Evolutionary conservation across 768 basidiomycete species (phyloP), one percentile per base, ranked within the genome.

Genomic region (Russula virescens): DNA sequence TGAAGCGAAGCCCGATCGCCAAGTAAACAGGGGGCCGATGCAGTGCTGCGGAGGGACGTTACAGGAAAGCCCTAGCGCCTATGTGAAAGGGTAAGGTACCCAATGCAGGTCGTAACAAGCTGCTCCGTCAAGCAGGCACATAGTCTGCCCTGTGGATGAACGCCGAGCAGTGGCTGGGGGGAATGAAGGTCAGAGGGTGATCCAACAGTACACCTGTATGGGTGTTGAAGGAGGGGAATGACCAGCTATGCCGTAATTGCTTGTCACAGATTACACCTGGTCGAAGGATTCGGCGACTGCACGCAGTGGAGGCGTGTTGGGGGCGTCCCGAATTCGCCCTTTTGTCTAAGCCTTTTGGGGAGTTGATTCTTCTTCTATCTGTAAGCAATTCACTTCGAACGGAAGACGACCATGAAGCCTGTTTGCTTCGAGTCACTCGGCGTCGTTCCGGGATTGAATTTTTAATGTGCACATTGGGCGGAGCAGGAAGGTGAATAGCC

Each of bases 401-500:
- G 13, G 13, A 31, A 31, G 8, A 31, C 31, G 8, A 31, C 31
- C n/a, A 34, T 25, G 18, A 18, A 19, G 31, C 8, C n/a, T 23
- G 55, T n/a, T 43, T 45, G 55, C 49, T 23, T 58, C 21, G 21
- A 38, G 16, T 11, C 9, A 25, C 13, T 19, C 25, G 1, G 11
- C 38, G n/a, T 26, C 3, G 13, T 26, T 40, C 35, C 47, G 19
- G 9, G 25, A 40, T 10, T 42, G n/a, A n/a, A 5, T 25, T n/a
- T 16, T 19, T 49, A 11, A 34, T 19, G 11, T 18, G 23, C 8
- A 34, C 42, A 59, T 67, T 60, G 58, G 61, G 57, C 62, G 58
- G 50, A 69, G 69, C 14, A 66, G 61, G n/a, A 19, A 25, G 31
- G 47, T 67, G 65, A 42, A 23, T 9, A 26, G n/a, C 6, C 9